phyloP scores from a whole-genome alignment of 257 asterid genomes.

The Primulina tabacum region DNA sequence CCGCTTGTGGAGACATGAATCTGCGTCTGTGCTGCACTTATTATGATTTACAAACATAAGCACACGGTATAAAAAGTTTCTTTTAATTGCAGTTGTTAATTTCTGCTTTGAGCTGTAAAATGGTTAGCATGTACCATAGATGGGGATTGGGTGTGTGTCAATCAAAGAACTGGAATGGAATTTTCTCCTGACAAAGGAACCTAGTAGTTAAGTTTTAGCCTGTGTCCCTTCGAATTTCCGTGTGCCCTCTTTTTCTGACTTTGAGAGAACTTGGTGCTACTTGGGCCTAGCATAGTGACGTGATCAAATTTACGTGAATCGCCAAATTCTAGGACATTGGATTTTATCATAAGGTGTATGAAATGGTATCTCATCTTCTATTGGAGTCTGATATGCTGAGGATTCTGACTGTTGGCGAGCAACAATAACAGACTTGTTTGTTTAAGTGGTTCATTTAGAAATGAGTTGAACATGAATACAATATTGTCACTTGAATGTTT shows the following conservation, averaged over 20 bases:
- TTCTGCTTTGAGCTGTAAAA: constrained; percentile 6
- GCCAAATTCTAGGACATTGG: not conserved
- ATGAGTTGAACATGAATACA: not conserved
- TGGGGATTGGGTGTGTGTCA: not conserved
- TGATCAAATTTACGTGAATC: not conserved
- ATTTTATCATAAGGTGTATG: not conserved
- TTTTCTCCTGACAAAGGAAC: not conserved
- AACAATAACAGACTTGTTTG: not conserved
- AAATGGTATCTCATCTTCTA: not conserved
- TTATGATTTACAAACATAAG: constrained; percentile 1
- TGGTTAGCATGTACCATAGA: not conserved
- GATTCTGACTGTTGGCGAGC: not conserved
- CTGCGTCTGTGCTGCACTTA: constrained; percentile 7
- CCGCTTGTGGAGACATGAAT: not conserved
- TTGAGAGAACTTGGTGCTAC: not conserved
- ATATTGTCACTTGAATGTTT: not conserved
- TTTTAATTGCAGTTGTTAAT: not conserved
- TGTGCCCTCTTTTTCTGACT: not conserved
- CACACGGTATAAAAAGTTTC: constrained; percentile 3
- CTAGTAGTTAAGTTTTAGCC: not conserved
- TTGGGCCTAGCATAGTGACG: not conserved
- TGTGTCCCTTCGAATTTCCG: not conserved
- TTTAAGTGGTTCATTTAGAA: not conserved
- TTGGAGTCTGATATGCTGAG: not conserved
- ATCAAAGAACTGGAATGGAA: not conserved